phyloP scores from a whole-genome alignment of 495 filamentous ascomycete genomes.

The Lasiosphaeria hispida region DNA sequence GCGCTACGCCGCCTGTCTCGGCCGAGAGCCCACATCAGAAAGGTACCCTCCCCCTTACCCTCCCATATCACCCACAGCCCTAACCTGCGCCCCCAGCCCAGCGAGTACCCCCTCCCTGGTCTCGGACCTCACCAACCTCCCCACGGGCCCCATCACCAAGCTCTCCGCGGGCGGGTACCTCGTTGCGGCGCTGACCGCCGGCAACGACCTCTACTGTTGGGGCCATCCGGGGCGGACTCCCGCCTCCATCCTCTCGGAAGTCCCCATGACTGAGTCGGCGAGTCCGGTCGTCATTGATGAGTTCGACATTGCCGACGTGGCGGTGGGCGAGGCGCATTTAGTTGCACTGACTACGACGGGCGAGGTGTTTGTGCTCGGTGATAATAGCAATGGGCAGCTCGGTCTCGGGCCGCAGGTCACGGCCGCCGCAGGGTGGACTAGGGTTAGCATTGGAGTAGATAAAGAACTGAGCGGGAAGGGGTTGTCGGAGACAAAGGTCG shows the following conservation, averaged over 20 bases:
- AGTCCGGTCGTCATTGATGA: constrained; percentile 38
- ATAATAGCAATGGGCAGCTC: constrained; percentile 58
- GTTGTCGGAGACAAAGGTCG: constrained; percentile 21
- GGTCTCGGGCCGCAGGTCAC: constrained; percentile 38
- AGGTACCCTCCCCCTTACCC: too few relatives aligned
- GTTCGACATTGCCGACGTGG: constrained; percentile 52
- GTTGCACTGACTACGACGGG: constrained; percentile 51
- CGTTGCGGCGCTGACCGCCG: constrained; percentile 54
- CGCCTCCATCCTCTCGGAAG: constrained; percentile 9
- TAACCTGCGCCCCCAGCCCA: constrained; percentile 25
- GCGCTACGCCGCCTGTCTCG: constrained; percentile 50
- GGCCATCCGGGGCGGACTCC: constrained; percentile 35
- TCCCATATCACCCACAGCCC: neutral
- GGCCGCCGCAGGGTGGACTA: constrained; percentile 29
- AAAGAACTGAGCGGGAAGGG: constrained; percentile 4
- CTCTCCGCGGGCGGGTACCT: constrained; percentile 55
- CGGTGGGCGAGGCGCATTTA: constrained; percentile 57
- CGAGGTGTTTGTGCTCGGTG: constrained; percentile 55
- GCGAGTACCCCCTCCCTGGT: constrained; percentile 44
- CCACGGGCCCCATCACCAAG: constrained; percentile 50
- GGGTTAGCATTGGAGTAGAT: constrained; percentile 33
- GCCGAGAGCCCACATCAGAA: constrained; percentile 34
- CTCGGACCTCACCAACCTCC: constrained; percentile 48
- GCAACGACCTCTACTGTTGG: constrained; percentile 65
- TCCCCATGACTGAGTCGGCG: constrained; percentile 27